These are phyloP conservation scores for Brassica balearica DNA, from an alignment of 441 rosid species.

Conservation along the genomic window DNA sequence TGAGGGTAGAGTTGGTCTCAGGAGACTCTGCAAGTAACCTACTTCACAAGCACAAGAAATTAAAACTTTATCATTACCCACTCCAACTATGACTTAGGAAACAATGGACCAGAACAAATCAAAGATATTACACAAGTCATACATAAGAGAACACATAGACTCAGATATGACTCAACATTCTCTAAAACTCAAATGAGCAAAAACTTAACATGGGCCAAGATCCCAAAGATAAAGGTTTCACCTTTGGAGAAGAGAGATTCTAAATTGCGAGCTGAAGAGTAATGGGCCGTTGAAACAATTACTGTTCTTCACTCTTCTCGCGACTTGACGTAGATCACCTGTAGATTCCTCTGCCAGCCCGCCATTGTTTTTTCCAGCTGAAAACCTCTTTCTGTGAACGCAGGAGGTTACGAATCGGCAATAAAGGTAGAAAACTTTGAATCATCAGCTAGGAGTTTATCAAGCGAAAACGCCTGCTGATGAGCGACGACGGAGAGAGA, in stretches of 20 bases:
- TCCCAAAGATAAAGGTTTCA: too few species aligned
- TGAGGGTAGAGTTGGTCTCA: constrained; percentile 36
- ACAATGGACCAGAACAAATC: not conserved
- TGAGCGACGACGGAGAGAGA: constrained; percentile 4
- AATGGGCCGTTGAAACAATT: constrained; percentile 45
- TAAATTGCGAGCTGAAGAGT: constrained; percentile 42
- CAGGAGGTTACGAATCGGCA: constrained; percentile 13
- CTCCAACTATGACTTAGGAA: too few species aligned
- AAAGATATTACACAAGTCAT: not conserved
- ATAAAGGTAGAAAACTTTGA: not conserved
- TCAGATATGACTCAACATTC: not conserved
- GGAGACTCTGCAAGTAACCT: constrained; percentile 40
- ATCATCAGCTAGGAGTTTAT: constrained; percentile 17
- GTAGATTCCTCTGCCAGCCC: constrained; percentile 57
- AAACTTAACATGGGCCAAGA: too few species aligned
- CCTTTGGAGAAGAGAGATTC: constrained; percentile 48
- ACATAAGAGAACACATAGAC: not conserved
- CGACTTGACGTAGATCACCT: constrained; percentile 54
- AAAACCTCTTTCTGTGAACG: not conserved
- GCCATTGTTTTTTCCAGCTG: constrained; percentile 51
- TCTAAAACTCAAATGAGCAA: constrained; percentile 16
- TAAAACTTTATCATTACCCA: not conserved
- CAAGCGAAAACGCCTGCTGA: constrained; percentile 26
- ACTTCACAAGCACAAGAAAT: not conserved
- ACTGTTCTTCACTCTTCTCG: constrained; percentile 51